These are phyloP conservation scores for Diaporthe sp. DNA, from an alignment of 2,329 filamentous ascomycete species.

Conservation along the genomic window DNA sequence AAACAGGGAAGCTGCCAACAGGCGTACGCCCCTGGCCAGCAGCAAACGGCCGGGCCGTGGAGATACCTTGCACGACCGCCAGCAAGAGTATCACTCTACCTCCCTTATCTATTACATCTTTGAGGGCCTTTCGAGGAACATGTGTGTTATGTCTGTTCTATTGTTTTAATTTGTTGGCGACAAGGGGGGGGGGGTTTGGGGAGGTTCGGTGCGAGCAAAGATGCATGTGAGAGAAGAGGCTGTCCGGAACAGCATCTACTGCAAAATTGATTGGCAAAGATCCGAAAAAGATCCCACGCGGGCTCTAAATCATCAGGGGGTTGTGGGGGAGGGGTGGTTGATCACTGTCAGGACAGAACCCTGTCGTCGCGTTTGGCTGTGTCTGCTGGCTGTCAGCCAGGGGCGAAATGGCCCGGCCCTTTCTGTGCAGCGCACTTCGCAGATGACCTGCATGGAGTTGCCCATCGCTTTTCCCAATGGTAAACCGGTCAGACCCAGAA, in stretches of 20 bases:
- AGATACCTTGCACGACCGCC: conserved; percentile 7
- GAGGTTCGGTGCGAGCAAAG: conserved; percentile 1
- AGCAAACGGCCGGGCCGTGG: background rate
- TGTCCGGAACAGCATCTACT: conserved; percentile 39
- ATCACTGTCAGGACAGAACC: background rate
- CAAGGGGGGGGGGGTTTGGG: background rate
- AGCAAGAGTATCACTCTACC: background rate
- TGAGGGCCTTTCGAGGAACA: conserved; percentile 27
- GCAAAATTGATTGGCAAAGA: conserved; percentile 22
- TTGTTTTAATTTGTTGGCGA: conserved; percentile 20
- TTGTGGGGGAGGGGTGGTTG: background rate
- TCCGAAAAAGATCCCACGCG: conserved; percentile 27
- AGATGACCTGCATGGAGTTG: conserved; percentile 27
- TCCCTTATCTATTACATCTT: background rate
- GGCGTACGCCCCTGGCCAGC: background rate
- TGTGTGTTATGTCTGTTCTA: conserved; percentile 33
- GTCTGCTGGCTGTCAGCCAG: conserved; percentile 30
- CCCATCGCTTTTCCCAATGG: conserved; percentile 23
- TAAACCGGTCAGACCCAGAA: conserved; percentile 28
- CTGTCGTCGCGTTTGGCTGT: conserved; percentile 19
- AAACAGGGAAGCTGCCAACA: conserved; percentile 4
- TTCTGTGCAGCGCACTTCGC: conserved; percentile 26
- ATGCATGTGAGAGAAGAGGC: conserved; percentile 26
- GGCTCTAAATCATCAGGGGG: background rate
- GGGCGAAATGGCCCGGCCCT: conserved; percentile 1